Percentiles rank a stretch among this genome's conserved stretches.
Evolutionary conservation across 2,329 filamentous ascomycete species (phyloP).

Genomic region (Xylaria sp.): DNA sequence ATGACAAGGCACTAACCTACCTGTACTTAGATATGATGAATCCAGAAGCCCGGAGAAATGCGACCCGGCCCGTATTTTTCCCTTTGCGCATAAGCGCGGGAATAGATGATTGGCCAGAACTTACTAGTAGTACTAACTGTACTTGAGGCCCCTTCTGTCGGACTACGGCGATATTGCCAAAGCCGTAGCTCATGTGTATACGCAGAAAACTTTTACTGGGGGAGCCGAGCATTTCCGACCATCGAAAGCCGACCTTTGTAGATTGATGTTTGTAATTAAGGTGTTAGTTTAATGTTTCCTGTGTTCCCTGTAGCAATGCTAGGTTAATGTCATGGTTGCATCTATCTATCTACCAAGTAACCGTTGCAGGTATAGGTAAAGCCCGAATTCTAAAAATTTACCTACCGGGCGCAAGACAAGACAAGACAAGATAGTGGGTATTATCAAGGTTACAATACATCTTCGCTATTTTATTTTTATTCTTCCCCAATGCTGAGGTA

Average conservation of each 20-base stretch:
- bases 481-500: too few species aligned
- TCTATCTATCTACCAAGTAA: background rate
- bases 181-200: background rate
- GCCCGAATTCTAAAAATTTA: too few species aligned
- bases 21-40: background rate
- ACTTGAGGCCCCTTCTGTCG: conserved; percentile 2
- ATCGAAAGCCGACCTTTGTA: too few species aligned
- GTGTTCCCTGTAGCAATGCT: background rate
- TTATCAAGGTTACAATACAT: too few species aligned
- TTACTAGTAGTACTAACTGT: background rate
- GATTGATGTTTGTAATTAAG: too few species aligned
- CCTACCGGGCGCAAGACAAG: too few species aligned
- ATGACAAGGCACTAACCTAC: too few species aligned
- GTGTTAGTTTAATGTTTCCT: too few species aligned
- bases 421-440: too few species aligned
- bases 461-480: too few species aligned
- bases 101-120: background rate
- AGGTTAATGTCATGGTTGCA: background rate
- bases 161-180: conserved; percentile 14
- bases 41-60: conserved; percentile 3
- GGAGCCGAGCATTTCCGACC: background rate
- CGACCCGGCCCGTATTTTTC: background rate
- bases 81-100: conserved; percentile 7
- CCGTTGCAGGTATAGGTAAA: too few species aligned
- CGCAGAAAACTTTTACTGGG: too few species aligned